These are phyloP conservation scores for Mycena galericulata DNA, from an alignment of 768 basidiomycete species.

Conservation along the genomic window DNA sequence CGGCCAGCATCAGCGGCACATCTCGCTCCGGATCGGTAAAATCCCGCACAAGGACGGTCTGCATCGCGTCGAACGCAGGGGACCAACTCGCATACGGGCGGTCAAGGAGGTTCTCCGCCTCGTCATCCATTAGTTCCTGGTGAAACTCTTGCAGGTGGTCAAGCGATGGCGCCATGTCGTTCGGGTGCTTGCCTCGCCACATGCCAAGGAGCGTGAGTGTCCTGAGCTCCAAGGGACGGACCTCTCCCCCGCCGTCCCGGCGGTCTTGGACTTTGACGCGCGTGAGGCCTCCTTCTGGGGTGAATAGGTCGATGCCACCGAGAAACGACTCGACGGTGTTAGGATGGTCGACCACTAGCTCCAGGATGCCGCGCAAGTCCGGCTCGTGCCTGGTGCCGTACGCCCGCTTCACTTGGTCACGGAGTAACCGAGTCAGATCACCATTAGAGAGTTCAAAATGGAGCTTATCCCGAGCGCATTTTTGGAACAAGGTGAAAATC, in stretches of 20 bases:
- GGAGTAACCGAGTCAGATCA: neutral
- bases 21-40: constrained; percentile 8
- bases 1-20: constrained; percentile 1
- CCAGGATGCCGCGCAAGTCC: too few relatives aligned
- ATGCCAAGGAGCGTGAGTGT: constrained; percentile 8
- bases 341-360: too few relatives aligned
- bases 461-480: too few relatives aligned
- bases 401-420: neutral
- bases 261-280: neutral
- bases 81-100: constrained; percentile 14
- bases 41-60: constrained; percentile 12
- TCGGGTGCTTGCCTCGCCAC: neutral
- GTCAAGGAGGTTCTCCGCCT: constrained; percentile 3
- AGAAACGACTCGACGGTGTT: too few relatives aligned
- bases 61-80: constrained; percentile 6
- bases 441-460: too few relatives aligned
- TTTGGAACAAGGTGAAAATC: too few relatives aligned
- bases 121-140: neutral
- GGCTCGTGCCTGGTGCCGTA: too few relatives aligned
- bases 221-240: neutral
- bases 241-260: neutral
- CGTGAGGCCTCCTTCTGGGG: neutral
- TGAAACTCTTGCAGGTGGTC: neutral
- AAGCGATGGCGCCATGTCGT: constrained; percentile 13
- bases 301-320: neutral